Evolutionary conservation across 495 filamentous ascomycete species (phyloP), one percentile per base, ranked within the genome.

Genomic region (Lentithecium fluviatile): DNA sequence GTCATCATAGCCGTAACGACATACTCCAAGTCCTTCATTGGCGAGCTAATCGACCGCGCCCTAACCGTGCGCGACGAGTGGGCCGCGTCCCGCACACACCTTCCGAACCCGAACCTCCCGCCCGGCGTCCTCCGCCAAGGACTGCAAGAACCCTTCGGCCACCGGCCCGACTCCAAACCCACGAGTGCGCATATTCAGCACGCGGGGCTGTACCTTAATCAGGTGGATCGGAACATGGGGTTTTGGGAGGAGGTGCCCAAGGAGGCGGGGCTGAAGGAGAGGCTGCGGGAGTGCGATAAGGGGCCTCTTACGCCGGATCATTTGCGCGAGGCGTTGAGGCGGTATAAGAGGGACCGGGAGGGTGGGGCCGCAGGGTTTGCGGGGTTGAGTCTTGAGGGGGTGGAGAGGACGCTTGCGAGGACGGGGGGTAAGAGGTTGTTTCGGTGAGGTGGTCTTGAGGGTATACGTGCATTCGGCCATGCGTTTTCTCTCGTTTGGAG

Each of bases 221-320:
- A 23, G 20, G 40, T 42, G 34, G 43, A 12, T 5, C 5, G 19
- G 37, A 50, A 49, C 20, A 40, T 58, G 23, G 36, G 29, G 1
- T 58, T 50, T 19, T 57, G 45, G 45, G 40, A 34, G 21, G 56
- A 56, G 50, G 54, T 69, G 21, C 17, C n/a, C 12, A 20, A 45
- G 15, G 50, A 62, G 25, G 48, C 13, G 52, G 45, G 36, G 12
- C 45, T 62, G 49, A 32, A 66, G 52, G 65, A 69, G 68, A 53
- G 83, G 52, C 58, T 64, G 45, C 73, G 71, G 54, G 68, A 37
- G 67, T 64, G 17, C 66, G 73, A 74, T 64, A 80, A 84, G 15
- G 90, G 87, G 0, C 89, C 90, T 13, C 71, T 96, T 43, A 80
- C 88, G 24, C 90, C 91, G 0, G 85, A 91, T 55, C 91, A 96